Percentiles rank a stretch among this genome's conserved stretches.
These are phyloP conservation scores for Hylodesmum podocarpum DNA, from an alignment of 306 rosid species.

Conservation along the genomic window DNA sequence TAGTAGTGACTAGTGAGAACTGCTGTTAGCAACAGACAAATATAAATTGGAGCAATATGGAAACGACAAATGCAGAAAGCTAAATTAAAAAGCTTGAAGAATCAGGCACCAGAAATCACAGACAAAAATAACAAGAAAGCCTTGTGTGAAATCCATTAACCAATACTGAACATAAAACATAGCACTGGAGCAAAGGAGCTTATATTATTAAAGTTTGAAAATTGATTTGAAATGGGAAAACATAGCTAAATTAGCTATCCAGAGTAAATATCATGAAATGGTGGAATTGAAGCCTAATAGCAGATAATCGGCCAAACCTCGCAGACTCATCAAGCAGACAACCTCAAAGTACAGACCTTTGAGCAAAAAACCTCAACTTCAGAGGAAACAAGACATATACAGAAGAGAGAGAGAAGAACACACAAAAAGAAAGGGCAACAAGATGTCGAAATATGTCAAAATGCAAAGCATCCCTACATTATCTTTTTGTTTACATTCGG, in stretches of 20 bases:
- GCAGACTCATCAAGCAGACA: constrained; percentile 10
- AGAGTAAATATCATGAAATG: neutral
- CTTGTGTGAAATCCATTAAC: neutral
- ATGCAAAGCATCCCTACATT: constrained; percentile 13
- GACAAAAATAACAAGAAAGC: constrained; percentile 4
- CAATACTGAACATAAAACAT: neutral
- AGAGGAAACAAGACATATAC: neutral
- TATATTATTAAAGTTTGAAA: constrained; percentile 6
- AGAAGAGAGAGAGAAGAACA: neutral
- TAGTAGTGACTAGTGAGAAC: neutral
- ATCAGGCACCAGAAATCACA: constrained; percentile 1
- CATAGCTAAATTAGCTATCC: neutral
- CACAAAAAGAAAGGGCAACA: neutral
- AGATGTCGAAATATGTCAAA: constrained; percentile 1
- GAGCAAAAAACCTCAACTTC: constrained; percentile 17
- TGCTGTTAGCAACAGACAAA: constrained; percentile 1
- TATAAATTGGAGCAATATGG: neutral
- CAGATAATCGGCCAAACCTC: constrained; percentile 4
- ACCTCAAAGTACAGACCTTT: constrained; percentile 22
- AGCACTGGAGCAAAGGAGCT: neutral
- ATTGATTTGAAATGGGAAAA: neutral
- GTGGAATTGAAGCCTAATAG: neutral
- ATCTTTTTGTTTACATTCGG: neutral
- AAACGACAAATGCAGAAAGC: neutral
- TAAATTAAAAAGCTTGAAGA: neutral